Evolutionary conservation across 1,284 basidiomycete species (phyloP).

Genomic region (Tremellales sp.): DNA sequence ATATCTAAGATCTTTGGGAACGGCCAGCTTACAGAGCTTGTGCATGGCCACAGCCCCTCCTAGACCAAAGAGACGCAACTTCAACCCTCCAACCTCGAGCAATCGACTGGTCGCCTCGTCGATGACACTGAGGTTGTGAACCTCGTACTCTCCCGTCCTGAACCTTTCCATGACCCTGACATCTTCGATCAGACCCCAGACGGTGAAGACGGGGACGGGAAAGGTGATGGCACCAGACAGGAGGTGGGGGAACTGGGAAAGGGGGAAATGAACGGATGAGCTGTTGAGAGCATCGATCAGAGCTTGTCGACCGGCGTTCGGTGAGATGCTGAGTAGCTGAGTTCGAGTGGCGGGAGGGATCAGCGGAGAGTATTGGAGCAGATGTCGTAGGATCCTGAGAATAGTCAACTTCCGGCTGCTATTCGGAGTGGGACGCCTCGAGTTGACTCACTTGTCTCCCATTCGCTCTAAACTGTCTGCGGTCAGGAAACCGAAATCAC

Average conservation of each 20-base stretch:
- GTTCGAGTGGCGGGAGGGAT: conserved; percentile 76
- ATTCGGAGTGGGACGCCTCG: background rate
- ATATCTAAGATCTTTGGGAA: background rate
- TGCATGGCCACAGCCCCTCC: conserved; percentile 94
- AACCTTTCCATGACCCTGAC: conserved; percentile 89
- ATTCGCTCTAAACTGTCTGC: conserved; percentile 77
- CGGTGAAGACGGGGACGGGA: conserved; percentile 87
- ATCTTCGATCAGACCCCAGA: conserved; percentile 98
- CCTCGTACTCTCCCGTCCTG: conserved; percentile 71
- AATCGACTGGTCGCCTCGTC: conserved; percentile 91
- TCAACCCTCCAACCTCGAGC: conserved; percentile 87
- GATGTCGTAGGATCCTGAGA: conserved; percentile 75
- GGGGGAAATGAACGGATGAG: conserved; percentile 53
- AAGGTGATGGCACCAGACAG: conserved; percentile 83
- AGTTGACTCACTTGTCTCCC: conserved; percentile 64
- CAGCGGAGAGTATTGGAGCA: conserved; percentile 96
- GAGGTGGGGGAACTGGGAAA: conserved; percentile 92
- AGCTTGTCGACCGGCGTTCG: conserved; percentile 46
- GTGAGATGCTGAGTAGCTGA: conserved; percentile 69
- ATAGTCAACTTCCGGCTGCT: conserved; percentile 1
- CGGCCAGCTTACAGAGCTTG: conserved; percentile 78
- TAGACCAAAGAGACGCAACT: conserved; percentile 86
- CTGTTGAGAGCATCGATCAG: conserved; percentile 55
- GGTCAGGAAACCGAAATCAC: conserved; percentile 99
- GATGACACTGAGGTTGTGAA: conserved; percentile 83